Conservation (phyloP, 805 yeast species). For the Schwanniomyces polymorphus region DNA sequence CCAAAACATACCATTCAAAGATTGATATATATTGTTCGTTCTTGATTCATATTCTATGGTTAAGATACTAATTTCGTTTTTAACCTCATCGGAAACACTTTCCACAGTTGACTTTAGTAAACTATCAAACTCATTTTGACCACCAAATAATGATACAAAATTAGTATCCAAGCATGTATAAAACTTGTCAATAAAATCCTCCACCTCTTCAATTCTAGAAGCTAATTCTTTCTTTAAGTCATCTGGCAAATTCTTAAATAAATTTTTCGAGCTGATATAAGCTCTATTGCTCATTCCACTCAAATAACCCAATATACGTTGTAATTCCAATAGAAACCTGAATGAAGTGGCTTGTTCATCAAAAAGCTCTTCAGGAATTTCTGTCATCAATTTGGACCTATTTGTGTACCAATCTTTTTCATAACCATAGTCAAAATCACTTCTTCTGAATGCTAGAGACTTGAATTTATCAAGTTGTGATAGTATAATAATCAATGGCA, state of each 20-base stretch:
- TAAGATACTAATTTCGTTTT: conserved; percentile 23
- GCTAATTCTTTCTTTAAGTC: conserved; percentile 14
- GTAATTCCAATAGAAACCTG: conserved; percentile 20
- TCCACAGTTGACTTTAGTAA: conserved; percentile 28
- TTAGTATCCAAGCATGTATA: conserved; percentile 2
- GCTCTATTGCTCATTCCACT: conserved; percentile 14
- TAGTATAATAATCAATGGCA: conserved; percentile 28
- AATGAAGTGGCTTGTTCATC: conserved; percentile 1
- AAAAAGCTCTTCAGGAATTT: conserved; percentile 6
- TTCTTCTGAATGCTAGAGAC: conserved; percentile 9
- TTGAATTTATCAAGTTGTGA: conserved; percentile 23
- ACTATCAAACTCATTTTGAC: conserved; percentile 10
- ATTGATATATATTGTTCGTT: conserved; percentile 23
- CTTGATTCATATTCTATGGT: conserved; percentile 34
- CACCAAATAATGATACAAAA: conserved; percentile 4
- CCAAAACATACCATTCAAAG: conserved; percentile 40
- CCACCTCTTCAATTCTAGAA: conserved; percentile 15
- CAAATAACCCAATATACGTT: conserved; percentile 21
- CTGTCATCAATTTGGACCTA: conserved; percentile 5
- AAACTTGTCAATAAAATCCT: conserved; percentile 14
- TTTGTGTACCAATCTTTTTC: conserved; percentile 16
- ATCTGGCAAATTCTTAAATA: conserved; percentile 15
- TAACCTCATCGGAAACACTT: conserved; percentile 23
- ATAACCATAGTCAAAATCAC: conserved; percentile 14
- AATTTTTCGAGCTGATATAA: conserved; percentile 20